Evolutionary conservation across 2,329 filamentous ascomycete species (phyloP).

Genomic region (Botrytis deweyae): DNA sequence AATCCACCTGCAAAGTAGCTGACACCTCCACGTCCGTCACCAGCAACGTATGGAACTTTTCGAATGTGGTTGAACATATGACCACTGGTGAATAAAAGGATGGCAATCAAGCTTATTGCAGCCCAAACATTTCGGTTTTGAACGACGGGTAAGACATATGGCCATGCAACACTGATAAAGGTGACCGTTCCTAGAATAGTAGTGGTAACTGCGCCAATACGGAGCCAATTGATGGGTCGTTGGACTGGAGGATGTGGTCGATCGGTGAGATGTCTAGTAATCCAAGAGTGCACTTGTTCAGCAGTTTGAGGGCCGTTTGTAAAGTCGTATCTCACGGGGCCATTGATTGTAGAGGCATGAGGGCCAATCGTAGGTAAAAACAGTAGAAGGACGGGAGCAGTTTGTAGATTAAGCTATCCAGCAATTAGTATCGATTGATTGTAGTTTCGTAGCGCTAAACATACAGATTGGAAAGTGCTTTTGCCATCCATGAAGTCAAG

Average conservation of each 20-base stretch:
- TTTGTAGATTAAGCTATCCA: constrained; percentile 81
- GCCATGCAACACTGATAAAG: constrained; percentile 67
- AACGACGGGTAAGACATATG: constrained; percentile 76
- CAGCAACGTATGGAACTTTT: constrained; percentile 87
- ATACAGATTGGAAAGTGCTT: constrained; percentile 81
- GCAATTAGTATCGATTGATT: constrained; percentile 21
- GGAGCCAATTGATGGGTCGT: constrained; percentile 84
- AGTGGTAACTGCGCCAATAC: constrained; percentile 66
- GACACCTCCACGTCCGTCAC: constrained; percentile 80
- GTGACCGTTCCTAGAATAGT: constrained; percentile 69
- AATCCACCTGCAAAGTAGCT: constrained; percentile 90
- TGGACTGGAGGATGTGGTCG: constrained; percentile 74
- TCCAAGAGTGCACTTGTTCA: constrained; percentile 76
- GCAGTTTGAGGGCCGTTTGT: constrained; percentile 69
- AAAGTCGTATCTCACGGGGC: constrained; percentile 83
- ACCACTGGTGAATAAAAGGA: constrained; percentile 90
- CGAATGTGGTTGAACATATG: constrained; percentile 99
- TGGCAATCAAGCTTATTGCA: constrained; percentile 79
- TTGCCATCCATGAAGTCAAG: constrained; percentile 87
- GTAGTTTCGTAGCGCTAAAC: constrained; percentile 18
- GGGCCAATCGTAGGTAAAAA: constrained; percentile 84
- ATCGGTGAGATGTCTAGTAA: constrained; percentile 74
- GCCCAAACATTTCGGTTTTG: constrained; percentile 95
- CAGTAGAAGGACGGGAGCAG: constrained; percentile 83
- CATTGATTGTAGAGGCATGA: constrained; percentile 66